phyloP scores from a whole-genome alignment of 2,329 filamentous ascomycete species.

The Aspergillus proliferans region DNA sequence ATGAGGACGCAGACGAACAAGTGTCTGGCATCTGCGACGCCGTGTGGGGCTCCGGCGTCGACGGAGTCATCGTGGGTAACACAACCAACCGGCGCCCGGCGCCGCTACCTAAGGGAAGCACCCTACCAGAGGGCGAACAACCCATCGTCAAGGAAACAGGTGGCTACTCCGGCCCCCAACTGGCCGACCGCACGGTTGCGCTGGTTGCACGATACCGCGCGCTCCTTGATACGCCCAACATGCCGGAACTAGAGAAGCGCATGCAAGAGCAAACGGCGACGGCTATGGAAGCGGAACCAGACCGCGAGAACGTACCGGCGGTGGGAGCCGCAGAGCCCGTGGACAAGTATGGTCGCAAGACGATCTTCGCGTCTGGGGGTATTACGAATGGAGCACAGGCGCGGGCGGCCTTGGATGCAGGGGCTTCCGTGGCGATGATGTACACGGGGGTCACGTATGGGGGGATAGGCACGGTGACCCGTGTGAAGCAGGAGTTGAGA shows the following conservation, averaged over 20 bases:
- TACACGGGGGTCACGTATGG: slow-evolving; percentile 72
- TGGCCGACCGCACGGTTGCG: slow-evolving; percentile 72
- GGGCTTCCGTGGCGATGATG: slow-evolving; percentile 83
- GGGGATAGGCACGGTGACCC: slow-evolving; percentile 55
- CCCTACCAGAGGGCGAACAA: slow-evolving; percentile 61
- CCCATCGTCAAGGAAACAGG: slow-evolving; percentile 67
- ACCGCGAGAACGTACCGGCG: slow-evolving; percentile 14
- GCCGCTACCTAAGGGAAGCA: slow-evolving; percentile 60
- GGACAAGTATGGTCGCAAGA: slow-evolving; percentile 48
- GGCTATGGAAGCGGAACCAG: slow-evolving; percentile 15
- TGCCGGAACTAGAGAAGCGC: slow-evolving; percentile 10
- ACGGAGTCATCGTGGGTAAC: slow-evolving; percentile 95
- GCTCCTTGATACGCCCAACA: slow-evolving; percentile 53
- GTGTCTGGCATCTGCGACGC: slow-evolving; percentile 84
- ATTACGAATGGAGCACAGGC: slow-evolving; percentile 86
- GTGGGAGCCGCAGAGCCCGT: slow-evolving; percentile 11
- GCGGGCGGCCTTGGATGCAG: slow-evolving; percentile 72
- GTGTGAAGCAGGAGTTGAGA: slow-evolving; percentile 45
- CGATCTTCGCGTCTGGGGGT: slow-evolving; percentile 89
- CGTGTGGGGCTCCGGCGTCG: slow-evolving; percentile 75
- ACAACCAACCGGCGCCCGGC: slow-evolving; percentile 80
- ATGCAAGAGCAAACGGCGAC: slow-evolving; percentile 7
- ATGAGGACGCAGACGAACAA: slow-evolving; percentile 81
- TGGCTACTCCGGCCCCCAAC: slow-evolving; percentile 83
- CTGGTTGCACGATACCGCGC: slow-evolving; percentile 75